phyloP scores from a whole-genome alignment of 345 rosid species.

The Populus deltoides region DNA sequence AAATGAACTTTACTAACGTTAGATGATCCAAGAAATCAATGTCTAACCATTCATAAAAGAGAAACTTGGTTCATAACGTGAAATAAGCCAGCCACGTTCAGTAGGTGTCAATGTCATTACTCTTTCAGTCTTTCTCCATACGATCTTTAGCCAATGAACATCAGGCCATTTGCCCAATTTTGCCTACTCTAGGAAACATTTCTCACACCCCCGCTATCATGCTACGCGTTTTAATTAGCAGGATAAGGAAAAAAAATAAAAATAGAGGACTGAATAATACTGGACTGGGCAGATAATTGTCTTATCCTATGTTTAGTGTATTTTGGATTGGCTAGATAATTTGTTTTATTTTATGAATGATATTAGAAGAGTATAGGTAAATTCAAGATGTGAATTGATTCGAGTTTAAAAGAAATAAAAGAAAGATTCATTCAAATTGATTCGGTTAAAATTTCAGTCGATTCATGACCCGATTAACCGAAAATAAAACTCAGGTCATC shows the following conservation, averaged over 20 bases:
- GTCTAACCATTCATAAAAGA: not conserved
- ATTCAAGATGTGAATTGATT: accelerated
- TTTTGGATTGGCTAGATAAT: too few relatives aligned
- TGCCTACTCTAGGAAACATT: not conserved
- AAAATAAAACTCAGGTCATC: too few relatives aligned
- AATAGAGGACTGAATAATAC: not conserved
- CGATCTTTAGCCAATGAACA: not conserved
- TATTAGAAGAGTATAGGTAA: accelerated
- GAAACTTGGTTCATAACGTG: not conserved
- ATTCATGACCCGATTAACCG: accelerated
- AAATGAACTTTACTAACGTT: not conserved
- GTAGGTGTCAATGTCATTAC: not conserved
- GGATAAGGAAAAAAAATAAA: not conserved
- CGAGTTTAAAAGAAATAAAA: accelerated
- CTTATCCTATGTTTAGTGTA: too few relatives aligned
- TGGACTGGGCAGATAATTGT: too few relatives aligned
- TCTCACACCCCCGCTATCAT: not conserved
- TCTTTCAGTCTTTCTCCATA: not conserved
- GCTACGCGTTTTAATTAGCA: not conserved
- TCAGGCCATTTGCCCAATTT: not conserved
- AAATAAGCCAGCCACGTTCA: not conserved
- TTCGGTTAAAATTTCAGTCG: accelerated
- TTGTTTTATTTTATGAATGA: too few relatives aligned
- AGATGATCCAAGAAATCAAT: not conserved
- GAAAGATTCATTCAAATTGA: accelerated